These are phyloP conservation scores for Rhodotorula toruloides DNA, from an alignment of 768 basidiomycete species.

Conservation along the genomic window DNA sequence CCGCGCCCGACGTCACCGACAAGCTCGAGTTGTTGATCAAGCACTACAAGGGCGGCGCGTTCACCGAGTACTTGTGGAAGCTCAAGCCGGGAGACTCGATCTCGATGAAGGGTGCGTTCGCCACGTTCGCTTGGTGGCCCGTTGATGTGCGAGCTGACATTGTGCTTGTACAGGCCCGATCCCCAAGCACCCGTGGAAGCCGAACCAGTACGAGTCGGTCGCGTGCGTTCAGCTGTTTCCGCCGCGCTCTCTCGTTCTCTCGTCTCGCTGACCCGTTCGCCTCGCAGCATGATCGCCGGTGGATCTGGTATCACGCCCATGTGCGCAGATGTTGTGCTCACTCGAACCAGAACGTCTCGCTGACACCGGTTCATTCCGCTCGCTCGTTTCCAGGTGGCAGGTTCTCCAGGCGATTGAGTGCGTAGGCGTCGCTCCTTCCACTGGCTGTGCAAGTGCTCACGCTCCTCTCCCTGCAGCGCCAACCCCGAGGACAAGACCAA, in stretches of 20 bases:
- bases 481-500: constrained; percentile 82
- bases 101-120: constrained; percentile 64
- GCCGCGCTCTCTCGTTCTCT: too few species aligned
- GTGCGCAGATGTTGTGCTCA: constrained; percentile 48
- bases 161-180: constrained; percentile 58
- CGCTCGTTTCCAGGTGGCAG: constrained; percentile 7
- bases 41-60: constrained; percentile 51
- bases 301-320: constrained; percentile 73
- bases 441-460: constrained; percentile 42
- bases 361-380: neutral
- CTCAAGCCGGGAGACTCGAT: constrained; percentile 77
- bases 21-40: constrained; percentile 67
- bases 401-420: constrained; percentile 9
- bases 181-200: constrained; percentile 76
- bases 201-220: constrained; percentile 64
- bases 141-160: too few species aligned
- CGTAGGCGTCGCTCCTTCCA: constrained; percentile 53
- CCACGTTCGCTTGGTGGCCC: neutral
- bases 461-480: constrained; percentile 34
- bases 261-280: too few species aligned
- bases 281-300: constrained; percentile 84
- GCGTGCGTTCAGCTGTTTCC: too few species aligned
- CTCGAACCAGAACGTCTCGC: neutral
- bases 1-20: constrained; percentile 52
- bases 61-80: constrained; percentile 58